phyloP scores from a whole-genome alignment of 208 protist species.

The Leishmania mexicana region DNA sequence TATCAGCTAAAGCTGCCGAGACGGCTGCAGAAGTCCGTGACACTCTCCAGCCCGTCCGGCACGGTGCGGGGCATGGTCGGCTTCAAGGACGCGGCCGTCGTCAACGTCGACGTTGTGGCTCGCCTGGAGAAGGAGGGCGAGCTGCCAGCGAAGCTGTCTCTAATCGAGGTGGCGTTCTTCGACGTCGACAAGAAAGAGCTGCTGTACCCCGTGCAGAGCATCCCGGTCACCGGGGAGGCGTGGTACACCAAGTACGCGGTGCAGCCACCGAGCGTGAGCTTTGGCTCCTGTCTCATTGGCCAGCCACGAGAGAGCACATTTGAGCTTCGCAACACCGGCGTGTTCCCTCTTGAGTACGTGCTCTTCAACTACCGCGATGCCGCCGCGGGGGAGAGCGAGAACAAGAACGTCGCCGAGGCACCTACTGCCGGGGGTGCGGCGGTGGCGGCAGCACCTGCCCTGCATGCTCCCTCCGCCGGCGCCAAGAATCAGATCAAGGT shows the following conservation, averaged over 20 bases:
- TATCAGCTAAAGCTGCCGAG: conserved; percentile 88
- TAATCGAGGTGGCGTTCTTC: conserved; percentile 90
- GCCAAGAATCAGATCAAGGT: conserved; percentile 29
- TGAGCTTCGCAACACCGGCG: conserved; percentile 90
- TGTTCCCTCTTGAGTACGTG: conserved; percentile 79
- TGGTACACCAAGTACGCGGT: conserved; percentile 92
- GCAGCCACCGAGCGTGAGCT: conserved; percentile 93
- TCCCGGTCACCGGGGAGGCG: conserved; percentile 81
- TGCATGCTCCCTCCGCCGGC: background rate
- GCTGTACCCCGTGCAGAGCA: conserved; percentile 82
- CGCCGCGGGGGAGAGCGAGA: background rate
- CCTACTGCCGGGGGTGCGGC: conserved; percentile 2
- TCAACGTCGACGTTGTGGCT: conserved; percentile 76
- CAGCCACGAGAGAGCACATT: conserved; percentile 83
- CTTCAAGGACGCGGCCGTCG: conserved; percentile 87
- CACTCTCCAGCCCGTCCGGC: conserved; percentile 60
- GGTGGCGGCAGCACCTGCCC: background rate
- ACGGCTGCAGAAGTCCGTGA: conserved; percentile 64
- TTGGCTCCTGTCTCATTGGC: conserved; percentile 93
- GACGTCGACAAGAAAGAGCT: conserved; percentile 77
- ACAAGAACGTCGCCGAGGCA: background rate
- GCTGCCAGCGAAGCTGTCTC: conserved; percentile 65
- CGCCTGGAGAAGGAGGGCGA: conserved; percentile 81
- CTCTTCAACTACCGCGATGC: conserved; percentile 83
- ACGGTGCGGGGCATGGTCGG: conserved; percentile 83